Base-by-base conservation (phyloP, 768 basidiomycete species). In the Lactifluus echinatus region DNA sequence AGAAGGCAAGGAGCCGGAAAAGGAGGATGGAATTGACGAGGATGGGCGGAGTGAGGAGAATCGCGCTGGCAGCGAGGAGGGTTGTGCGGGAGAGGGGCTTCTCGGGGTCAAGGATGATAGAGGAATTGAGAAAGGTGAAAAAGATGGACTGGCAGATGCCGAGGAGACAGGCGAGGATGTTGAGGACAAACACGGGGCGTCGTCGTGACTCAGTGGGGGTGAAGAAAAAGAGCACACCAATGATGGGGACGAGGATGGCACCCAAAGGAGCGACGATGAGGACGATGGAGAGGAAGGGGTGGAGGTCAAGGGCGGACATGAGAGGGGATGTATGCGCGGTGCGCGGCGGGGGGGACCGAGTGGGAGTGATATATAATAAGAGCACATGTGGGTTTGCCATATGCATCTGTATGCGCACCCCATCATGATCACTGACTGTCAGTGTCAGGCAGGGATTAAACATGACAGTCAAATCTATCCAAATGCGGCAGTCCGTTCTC, bases 131-230 rank as follows among this genome's bases (percentile, higher is more conserved):
- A 11, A 36, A 55, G 7, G 37, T 2, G 15, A 50, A 56, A 24
- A 55, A 56, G 23, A 53, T 15, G 31, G 61, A 59, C 19, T 63
- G 59, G 23, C 52, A 55, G 23, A 63, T 56, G 2, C 61, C 61
- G 29, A 63, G 59, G 40, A 54, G 34, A 47, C 61, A 63, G 0
- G 61, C 61, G 42, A 63, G 44, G 23, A 63, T 29, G 15, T 63
- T 63, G 54, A 63, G 59, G 42, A 63, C 8, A n/a, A 61, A 63
- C 5, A 63, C 59, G 26, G 61, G 61, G 15, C 61, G 61, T 19
- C 23, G 52, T 42, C 61, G 46, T 7, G 55, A 48, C 39, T 60
- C 50, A 11, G 23, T 19, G 3, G 61, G 58, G 4, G 54, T 55
- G 48, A 63, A 61, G 47, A 61, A 55, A 48, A 61, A 3, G 15